A percentile compares a stretch with the other conserved stretches of the same genome.
Evolutionary conservation across 192 early-diverging fungal genomes (phyloP).

Genomic region (Backusella sp.): DNA sequence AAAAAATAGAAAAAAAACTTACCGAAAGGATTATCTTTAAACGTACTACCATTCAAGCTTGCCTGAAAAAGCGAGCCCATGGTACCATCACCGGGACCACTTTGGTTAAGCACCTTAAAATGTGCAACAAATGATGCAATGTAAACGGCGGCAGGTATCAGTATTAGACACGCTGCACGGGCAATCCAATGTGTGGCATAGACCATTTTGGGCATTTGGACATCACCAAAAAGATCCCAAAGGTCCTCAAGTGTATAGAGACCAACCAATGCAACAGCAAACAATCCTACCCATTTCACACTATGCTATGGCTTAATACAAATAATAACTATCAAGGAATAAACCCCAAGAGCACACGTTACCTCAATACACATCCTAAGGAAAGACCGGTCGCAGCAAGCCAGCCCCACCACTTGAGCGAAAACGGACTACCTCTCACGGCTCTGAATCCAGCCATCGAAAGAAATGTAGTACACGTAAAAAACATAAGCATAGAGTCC

Average conservation of each 20-base stretch:
- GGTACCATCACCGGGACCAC: conserved; percentile 84
- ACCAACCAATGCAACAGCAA: conserved; percentile 88
- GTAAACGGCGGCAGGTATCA: conserved; percentile 82
- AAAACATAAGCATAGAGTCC: conserved; percentile 12
- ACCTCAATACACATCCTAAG: conserved; percentile 68
- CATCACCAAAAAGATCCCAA: conserved; percentile 83
- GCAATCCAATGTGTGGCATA: conserved; percentile 87
- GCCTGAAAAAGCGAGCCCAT: conserved; percentile 99
- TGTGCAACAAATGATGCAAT: conserved; percentile 81
- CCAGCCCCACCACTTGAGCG: conserved; percentile 90
- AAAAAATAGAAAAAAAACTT: not conserved
- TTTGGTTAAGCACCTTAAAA: conserved; percentile 80
- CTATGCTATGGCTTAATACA: conserved; percentile 28
- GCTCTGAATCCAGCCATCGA: conserved; percentile 60
- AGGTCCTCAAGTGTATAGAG: conserved; percentile 92
- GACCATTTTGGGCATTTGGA: conserved; percentile 54
- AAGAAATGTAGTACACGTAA: conserved; percentile 65
- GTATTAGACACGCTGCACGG: conserved; percentile 76
- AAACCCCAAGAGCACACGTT: not conserved
- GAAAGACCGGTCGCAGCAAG: conserved; percentile 78
- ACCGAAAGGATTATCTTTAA: conserved; percentile 81
- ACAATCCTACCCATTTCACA: conserved; percentile 97
- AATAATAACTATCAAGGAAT: not conserved
- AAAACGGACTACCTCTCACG: conserved; percentile 57
- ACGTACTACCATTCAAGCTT: conserved; percentile 75